These are phyloP conservation scores for Amborella trichopoda DNA, from an alignment of 164 flowering plant genomes.

Conservation along the genomic window DNA sequence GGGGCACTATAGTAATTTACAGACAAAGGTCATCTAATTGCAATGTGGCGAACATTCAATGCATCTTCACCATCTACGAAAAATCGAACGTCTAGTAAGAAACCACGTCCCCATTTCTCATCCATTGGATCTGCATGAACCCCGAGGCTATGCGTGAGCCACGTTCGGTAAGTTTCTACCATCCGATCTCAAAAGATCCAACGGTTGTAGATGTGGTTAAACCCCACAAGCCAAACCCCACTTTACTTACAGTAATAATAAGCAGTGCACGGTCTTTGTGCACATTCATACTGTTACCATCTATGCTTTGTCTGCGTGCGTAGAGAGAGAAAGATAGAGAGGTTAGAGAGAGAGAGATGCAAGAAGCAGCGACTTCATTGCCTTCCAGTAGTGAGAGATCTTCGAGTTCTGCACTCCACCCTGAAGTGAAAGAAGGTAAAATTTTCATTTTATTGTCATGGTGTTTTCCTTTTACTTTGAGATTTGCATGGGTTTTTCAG, in stretches of 20 bases:
- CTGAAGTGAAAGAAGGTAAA: constrained; percentile 77
- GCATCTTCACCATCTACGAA: too few species aligned
- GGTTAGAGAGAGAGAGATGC: constrained; percentile 28
- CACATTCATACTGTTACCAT: background rate
- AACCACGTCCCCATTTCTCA: too few species aligned
- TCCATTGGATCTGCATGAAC: too few species aligned
- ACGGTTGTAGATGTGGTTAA: background rate
- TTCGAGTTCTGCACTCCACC: constrained; percentile 80
- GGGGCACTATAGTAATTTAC: too few species aligned
- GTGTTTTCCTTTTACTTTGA: background rate
- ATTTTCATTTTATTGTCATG: background rate
- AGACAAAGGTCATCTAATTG: too few species aligned
- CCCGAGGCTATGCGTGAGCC: too few species aligned
- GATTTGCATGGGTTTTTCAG: too few species aligned
- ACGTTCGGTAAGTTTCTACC: background rate
- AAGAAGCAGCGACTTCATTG: constrained; percentile 63
- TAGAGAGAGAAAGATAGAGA: background rate
- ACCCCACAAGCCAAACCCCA: background rate
- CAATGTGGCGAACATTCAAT: too few species aligned
- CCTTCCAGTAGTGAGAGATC: constrained; percentile 96
- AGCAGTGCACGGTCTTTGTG: background rate
- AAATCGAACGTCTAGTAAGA: too few species aligned
- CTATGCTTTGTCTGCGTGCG: background rate
- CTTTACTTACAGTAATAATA: background rate
- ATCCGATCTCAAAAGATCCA: background rate